These are phyloP conservation scores for Phoenix dactylifera DNA, from an alignment of 176 grass and related monocot species.

Conservation along the genomic window DNA sequence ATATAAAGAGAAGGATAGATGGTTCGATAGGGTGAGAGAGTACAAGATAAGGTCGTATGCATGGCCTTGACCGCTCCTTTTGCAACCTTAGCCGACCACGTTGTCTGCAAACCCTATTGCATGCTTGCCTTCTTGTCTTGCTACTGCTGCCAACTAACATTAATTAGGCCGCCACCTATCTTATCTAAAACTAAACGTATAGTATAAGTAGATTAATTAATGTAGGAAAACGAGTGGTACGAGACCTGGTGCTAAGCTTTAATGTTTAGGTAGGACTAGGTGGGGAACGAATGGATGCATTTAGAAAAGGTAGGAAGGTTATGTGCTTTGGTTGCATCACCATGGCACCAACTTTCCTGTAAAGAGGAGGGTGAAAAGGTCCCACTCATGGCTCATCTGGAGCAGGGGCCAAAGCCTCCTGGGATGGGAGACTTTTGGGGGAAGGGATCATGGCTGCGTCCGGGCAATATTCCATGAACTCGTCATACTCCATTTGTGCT, in stretches of 20 bases:
- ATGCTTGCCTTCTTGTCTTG: slow-evolving; percentile 15
- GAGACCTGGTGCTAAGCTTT: slow-evolving; percentile 10
- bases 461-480: too few relatives aligned
- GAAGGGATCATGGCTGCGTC: not conserved
- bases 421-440: not conserved
- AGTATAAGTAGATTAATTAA: slow-evolving; percentile 4
- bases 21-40: not conserved
- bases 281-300: slow-evolving; percentile 8
- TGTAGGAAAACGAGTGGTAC: slow-evolving; percentile 4
- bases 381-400: not conserved
- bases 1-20: not conserved
- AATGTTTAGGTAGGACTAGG: slow-evolving; percentile 17
- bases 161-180: not conserved
- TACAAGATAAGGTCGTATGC: not conserved
- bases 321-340: slow-evolving; percentile 30
- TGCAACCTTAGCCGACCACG: slow-evolving; percentile 26
- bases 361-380: not conserved
- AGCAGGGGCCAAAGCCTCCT: too few relatives aligned
- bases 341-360: slow-evolving; percentile 30
- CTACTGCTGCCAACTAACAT: not conserved
- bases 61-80: not conserved
- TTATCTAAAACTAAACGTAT: not conserved
- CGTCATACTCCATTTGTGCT: not conserved
- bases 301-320: slow-evolving; percentile 2
- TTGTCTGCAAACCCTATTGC: slow-evolving; percentile 23